These are phyloP conservation scores for Trifolium pratense DNA, from an alignment of 306 rosid species.

Conservation along the genomic window DNA sequence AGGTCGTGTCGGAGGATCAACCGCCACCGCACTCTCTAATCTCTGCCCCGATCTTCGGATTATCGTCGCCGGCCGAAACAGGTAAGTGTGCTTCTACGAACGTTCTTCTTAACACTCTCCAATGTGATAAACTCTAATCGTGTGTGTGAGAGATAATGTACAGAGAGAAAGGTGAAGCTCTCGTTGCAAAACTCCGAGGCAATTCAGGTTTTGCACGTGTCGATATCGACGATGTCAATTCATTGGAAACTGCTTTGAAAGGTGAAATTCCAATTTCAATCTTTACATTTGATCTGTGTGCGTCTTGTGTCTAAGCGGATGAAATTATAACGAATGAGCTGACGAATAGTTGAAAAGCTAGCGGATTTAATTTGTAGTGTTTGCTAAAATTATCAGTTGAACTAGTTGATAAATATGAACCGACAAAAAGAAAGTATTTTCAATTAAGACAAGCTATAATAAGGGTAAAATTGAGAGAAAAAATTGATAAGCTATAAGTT, in stretches of 20 bases:
- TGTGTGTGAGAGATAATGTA: neutral
- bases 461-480: too few relatives aligned
- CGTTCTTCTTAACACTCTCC: neutral
- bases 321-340: too few relatives aligned
- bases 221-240: constrained; percentile 54
- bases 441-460: too few relatives aligned
- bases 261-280: constrained; percentile 54
- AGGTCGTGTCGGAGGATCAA: constrained; percentile 94
- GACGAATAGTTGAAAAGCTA: too few relatives aligned
- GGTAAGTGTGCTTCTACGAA: constrained; percentile 45
- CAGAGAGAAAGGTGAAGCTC: constrained; percentile 76
- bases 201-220: constrained; percentile 69
- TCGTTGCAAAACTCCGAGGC: constrained; percentile 68
- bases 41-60: constrained; percentile 72
- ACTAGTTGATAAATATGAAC: too few relatives aligned
- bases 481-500: too few relatives aligned
- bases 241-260: constrained; percentile 65
- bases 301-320: neutral
- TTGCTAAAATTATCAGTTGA: too few relatives aligned
- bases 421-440: too few relatives aligned
- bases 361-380: too few relatives aligned
- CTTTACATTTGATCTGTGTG: neutral
- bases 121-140: neutral
- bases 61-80: constrained; percentile 79
- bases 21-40: constrained; percentile 77